Percentiles rank a stretch among this genome's conserved stretches.
phyloP scores from a whole-genome alignment of 352 stramenopile genomes.

The Globisporangium megalacanthum region DNA sequence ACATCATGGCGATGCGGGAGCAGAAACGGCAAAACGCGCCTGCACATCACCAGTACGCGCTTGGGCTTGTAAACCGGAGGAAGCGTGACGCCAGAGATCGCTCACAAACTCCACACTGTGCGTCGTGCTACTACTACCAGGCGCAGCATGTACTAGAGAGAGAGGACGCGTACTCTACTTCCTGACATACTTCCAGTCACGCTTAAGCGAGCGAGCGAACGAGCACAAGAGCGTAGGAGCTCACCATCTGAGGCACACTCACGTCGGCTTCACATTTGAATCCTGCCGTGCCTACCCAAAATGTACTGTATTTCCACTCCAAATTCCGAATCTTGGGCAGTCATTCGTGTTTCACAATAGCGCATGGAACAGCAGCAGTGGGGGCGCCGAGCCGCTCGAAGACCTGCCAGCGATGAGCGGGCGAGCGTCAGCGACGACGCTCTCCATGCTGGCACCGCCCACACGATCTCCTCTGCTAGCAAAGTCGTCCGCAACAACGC shows the following conservation, averaged over 20 bases:
- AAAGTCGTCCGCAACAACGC: constrained; percentile 16
- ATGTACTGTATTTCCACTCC: too few relatives aligned
- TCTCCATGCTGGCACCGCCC: neutral
- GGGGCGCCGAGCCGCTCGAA: constrained; percentile 10
- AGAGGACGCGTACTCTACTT: neutral
- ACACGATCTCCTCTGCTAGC: constrained; percentile 11
- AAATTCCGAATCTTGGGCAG: too few relatives aligned
- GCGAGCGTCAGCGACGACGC: neutral
- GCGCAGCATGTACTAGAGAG: constrained; percentile 42
- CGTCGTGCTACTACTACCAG: constrained; percentile 10
- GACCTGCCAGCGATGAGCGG: neutral
- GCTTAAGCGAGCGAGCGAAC: too few relatives aligned
- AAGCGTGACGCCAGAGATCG: too few relatives aligned
- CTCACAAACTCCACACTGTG: neutral
- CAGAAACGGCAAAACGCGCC: constrained; percentile 26
- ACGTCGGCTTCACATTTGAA: too few relatives aligned
- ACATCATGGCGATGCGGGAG: constrained; percentile 46
- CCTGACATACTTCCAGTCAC: neutral
- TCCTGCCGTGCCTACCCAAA: too few relatives aligned
- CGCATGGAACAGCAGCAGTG: constrained; percentile 7
- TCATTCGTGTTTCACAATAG: neutral
- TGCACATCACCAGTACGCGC: constrained; percentile 13
- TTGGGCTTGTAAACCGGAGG: neutral
- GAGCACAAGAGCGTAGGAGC: too few relatives aligned
- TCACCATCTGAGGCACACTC: too few relatives aligned